These are phyloP conservation scores for Ogataea kodamae DNA, from an alignment of 805 yeast genomes.

Conservation along the genomic window DNA sequence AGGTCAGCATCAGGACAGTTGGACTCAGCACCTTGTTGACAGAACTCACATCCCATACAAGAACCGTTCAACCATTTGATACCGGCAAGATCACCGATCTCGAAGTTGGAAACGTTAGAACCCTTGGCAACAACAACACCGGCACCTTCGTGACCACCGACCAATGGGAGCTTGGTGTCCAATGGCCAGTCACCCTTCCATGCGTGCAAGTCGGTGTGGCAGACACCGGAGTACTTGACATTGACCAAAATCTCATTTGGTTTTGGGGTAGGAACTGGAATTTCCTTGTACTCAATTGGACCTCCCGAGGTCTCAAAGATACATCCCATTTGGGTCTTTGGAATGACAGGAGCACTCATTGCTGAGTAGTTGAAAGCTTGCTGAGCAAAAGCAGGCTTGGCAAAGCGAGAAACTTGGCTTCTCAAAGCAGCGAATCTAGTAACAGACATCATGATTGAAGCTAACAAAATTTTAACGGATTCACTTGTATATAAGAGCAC, in stretches of 20 bases:
- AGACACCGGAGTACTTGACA: constrained; percentile 80
- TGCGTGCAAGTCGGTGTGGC: constrained; percentile 88
- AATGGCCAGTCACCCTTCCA: constrained; percentile 89
- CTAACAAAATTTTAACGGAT: constrained; percentile 1
- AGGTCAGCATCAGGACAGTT: constrained; percentile 66
- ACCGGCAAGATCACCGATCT: constrained; percentile 74
- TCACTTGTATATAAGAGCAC: constrained; percentile 4
- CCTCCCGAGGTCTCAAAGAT: constrained; percentile 61
- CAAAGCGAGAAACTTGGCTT: constrained; percentile 6
- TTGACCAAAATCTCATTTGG: constrained; percentile 70
- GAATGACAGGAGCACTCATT: constrained; percentile 8
- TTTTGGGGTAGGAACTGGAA: constrained; percentile 72
- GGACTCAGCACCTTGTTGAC: constrained; percentile 57
- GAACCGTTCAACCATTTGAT: constrained; percentile 75
- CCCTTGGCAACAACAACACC: constrained; percentile 76
- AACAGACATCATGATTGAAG: constrained; percentile 10
- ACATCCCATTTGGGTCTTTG: constrained; percentile 57
- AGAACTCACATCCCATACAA: constrained; percentile 68
- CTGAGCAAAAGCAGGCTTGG: constrained; percentile 11
- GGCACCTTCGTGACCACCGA: constrained; percentile 84
- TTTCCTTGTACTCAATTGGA: constrained; percentile 57
- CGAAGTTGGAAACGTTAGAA: constrained; percentile 57
- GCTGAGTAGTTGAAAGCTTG: constrained; percentile 10
- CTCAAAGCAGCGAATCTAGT: constrained; percentile 11
- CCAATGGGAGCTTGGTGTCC: constrained; percentile 62